A percentile compares a stretch with the other conserved stretches of the same genome.
Conservation (phyloP, 495 filamentous ascomycete genomes). For the Xylaria castorea region DNA sequence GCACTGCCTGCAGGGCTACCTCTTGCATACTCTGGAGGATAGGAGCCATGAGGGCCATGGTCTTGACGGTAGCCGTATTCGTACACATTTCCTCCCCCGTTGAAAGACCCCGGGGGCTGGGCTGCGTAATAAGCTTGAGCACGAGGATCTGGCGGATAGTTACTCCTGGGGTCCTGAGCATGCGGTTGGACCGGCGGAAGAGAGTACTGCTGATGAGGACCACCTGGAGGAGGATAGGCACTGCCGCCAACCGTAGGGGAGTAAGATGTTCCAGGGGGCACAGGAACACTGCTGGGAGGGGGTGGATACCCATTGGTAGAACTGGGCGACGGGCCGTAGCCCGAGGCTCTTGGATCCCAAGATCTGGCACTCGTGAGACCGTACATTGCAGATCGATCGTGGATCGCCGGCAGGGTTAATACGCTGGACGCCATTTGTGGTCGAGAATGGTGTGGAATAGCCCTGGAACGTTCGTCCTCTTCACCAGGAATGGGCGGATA, state of each 20-base stretch:
- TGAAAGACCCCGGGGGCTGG: not conserved
- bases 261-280: conserved; percentile 25
- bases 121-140: conserved; percentile 28
- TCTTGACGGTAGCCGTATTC: conserved; percentile 37
- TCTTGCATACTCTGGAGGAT: conserved; percentile 37
- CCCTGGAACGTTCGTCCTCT: conserved; percentile 50
- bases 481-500: conserved; percentile 58
- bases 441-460: conserved; percentile 39
- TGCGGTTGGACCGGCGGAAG: conserved; percentile 36
- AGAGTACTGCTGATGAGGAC: conserved; percentile 33
- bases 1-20: conserved; percentile 36
- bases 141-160: conserved; percentile 33
- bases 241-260: conserved; percentile 33
- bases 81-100: conserved; percentile 23
- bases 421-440: conserved; percentile 40
- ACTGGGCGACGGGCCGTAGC: conserved; percentile 36
- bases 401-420: conserved; percentile 48
- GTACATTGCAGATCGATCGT: conserved; percentile 37
- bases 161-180: conserved; percentile 33
- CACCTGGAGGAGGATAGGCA: conserved; percentile 33
- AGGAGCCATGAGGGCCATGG: conserved; percentile 31
- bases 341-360: conserved; percentile 12
- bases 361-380: not conserved
- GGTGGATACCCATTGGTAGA: conserved; percentile 39
- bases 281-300: conserved; percentile 31